These are phyloP conservation scores for Thraustotheca clavata DNA, from an alignment of 352 stramenopile genomes.

Conservation along the genomic window DNA sequence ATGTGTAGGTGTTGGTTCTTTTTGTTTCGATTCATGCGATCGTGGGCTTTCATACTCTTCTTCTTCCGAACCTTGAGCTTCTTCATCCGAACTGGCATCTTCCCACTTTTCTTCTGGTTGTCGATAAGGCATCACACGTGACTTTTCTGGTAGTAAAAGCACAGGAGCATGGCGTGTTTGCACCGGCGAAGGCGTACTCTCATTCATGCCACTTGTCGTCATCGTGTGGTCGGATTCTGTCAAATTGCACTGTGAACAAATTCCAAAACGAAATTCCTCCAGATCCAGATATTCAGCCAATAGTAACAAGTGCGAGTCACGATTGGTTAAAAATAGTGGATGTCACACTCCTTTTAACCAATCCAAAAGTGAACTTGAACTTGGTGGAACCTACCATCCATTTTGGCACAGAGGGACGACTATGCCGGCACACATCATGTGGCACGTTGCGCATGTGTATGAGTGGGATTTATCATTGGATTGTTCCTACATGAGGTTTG, in stretches of 20 bases:
- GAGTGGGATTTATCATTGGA: background rate
- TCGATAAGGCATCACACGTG: background rate
- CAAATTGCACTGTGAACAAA: background rate
- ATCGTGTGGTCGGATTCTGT: background rate
- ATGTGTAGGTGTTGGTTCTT: background rate
- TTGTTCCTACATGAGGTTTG: background rate
- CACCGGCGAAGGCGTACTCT: background rate
- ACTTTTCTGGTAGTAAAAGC: background rate
- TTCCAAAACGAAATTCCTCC: constrained; percentile 12
- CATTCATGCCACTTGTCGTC: background rate
- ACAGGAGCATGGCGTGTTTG: background rate
- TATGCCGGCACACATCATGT: background rate
- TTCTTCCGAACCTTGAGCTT: background rate
- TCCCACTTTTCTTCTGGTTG: background rate
- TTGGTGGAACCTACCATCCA: background rate
- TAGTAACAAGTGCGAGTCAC: background rate
- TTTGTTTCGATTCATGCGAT: background rate
- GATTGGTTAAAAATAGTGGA: background rate
- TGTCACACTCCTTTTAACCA: background rate
- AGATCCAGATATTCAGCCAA: background rate
- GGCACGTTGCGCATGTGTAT: background rate
- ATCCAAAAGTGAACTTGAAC: background rate
- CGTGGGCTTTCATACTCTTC: constrained; percentile 1
- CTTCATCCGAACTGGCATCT: background rate
- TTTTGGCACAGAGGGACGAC: background rate